Base-by-base conservation (phyloP, 495 filamentous ascomycete species). In the Gamarada debralockiae region DNA sequence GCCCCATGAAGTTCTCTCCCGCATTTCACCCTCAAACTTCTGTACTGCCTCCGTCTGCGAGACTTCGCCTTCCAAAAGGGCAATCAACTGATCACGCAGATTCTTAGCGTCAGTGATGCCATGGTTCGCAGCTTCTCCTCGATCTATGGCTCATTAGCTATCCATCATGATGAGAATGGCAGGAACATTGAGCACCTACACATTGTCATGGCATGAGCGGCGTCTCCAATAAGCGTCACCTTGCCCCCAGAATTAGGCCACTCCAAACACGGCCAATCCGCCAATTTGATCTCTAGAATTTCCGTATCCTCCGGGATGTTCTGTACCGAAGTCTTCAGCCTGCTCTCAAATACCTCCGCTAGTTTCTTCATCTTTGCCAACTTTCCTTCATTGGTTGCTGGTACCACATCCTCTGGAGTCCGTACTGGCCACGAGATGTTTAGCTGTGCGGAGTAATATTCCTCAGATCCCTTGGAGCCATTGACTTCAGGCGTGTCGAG, bases 101-200 rank as follows among this genome's bases (percentile, higher is more conserved):
- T 70, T 61, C 3, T 65, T 60, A 4, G 73, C 70, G 58, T 84
- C 81, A 15, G 72, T 65, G 33, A 84, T 75, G 4, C 74, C 78
- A 42, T 84, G 78, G 40, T 84, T 85, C 5, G 77, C 78, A 0
- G 73, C 81, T 65, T 85, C 81, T 5, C 81, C 81, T 25, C 79
- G 68, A 53, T 68, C 63, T 67, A 44, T 14, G 6, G 12, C 10
- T 14, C 21, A 42, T 2, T 17, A 49, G 33, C 15, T 55, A 14
- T 25, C 24, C 1, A 23, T 9, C 4, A 8, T 29, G 15, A 18
- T 17, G 15, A 39, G 7, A 15, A 21, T 12, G 48, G 27, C 27
- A 10, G 10, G 27, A 10, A 5, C 27, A 29, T 29, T 29, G n/a
- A 25, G 52, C 27, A 72, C 73, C 24, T 68, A 78, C 76, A 70